phyloP scores from a whole-genome alignment of 176 grass and related monocot species.

The Aegilops bicornis region DNA sequence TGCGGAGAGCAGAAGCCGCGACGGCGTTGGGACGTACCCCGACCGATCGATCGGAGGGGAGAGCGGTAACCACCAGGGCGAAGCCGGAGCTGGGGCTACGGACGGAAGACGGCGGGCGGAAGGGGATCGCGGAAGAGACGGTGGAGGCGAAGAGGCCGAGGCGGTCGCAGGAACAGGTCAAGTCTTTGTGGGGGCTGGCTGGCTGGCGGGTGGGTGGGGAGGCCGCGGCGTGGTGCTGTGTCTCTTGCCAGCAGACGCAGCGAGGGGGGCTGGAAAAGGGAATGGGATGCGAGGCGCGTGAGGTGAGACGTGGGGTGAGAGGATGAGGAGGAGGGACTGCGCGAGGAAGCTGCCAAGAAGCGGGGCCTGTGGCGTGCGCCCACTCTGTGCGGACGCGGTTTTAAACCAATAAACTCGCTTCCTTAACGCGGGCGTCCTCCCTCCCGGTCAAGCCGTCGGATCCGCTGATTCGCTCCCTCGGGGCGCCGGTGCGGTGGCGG shows the following conservation, averaged over 20 bases:
- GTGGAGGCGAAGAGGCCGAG: not conserved
- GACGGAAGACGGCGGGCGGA: not conserved
- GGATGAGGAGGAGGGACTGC: not conserved
- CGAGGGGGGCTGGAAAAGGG: no score
- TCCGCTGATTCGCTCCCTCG: not conserved
- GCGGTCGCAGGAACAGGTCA: not conserved
- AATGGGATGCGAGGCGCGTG: not conserved
- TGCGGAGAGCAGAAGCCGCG: not conserved
- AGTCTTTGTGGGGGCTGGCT: not conserved
- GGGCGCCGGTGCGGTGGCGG: not conserved
- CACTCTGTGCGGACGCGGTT: conserved; percentile 4
- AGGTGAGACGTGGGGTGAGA: conserved; percentile 4
- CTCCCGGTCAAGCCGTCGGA: conserved; percentile 13
- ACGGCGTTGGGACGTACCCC: not conserved
- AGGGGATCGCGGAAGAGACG: not conserved
- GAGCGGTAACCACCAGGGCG: not conserved
- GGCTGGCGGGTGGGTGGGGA: not conserved
- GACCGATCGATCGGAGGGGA: not conserved
- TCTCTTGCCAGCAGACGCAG: not conserved
- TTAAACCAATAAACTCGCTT: not conserved
- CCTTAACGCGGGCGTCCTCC: conserved; percentile 15
- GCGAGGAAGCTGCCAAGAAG: not conserved
- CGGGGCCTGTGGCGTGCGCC: not conserved
- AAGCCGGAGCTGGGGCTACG: not conserved
- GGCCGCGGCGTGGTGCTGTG: not conserved